Base-by-base conservation (phyloP, 805 yeast genomes). In the Starmerella floricola region DNA sequence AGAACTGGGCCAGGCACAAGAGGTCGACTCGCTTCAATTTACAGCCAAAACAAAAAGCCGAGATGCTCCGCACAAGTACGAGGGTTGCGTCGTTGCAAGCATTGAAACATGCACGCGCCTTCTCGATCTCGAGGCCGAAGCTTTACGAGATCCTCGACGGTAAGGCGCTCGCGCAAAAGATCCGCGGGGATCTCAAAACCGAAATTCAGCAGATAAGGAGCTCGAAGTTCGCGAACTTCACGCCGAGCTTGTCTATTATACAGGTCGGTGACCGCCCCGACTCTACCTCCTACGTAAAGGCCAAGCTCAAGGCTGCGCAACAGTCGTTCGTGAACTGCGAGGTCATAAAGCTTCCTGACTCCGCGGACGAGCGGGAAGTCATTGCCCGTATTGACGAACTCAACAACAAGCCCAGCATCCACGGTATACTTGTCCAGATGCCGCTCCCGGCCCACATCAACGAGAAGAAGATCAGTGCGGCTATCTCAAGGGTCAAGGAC, bases 201-300 rank as follows among this genome's bases (percentile, higher is more conserved):
- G 78, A 75, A 49, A 72, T 80, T 47, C 56, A 57, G 17, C 54
- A 57, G 11, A 56, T 72, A 41, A 72, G 74, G 53, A 41, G 59
- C 21, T 18, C 53, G 19, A 60, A 66, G 48, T 52, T 53, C 47
- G 64, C 73, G 6, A 52, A 58, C n/a, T 84, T 84, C 65, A 65
- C 69, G 47, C 96, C 97, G 8, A 70, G 72, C 41, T 68, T 88
- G 56, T 76, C 84, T 30, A 87, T 88, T 51, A 69, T 88, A 47
- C 97, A 88, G 64, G 93, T 91, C 31, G 96, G 96, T 33, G 69
- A 69, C 37, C 71, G 96, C 50, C 93, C 93, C 12, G 98, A 88
- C 61, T 85, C 95, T 2, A 74, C 86, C 11, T 83, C 95, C 6
- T 88, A 88, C 63, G 96, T 88, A 42, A 74, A 79, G 46, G 84